These are phyloP conservation scores for Calonectria crousiana DNA, from an alignment of 2,329 filamentous ascomycete genomes.

Conservation along the genomic window DNA sequence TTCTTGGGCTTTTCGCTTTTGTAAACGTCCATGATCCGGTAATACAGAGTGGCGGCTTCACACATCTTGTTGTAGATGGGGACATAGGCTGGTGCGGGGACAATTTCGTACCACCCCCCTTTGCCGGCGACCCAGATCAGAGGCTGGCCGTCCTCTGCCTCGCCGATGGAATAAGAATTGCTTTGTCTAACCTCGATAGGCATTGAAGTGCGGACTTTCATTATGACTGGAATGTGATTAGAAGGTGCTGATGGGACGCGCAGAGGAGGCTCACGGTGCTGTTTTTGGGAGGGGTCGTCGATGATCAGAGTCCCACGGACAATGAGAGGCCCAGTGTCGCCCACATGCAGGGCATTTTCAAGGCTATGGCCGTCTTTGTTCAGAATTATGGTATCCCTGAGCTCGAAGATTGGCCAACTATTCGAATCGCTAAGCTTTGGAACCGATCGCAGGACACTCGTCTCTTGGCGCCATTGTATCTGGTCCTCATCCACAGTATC, in stretches of 20 bases:
- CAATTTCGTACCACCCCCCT: slow-evolving; percentile 77
- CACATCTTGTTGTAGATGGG: slow-evolving; percentile 70
- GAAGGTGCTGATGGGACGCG: neutral
- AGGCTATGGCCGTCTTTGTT: slow-evolving; percentile 64
- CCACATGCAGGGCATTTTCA: slow-evolving; percentile 72
- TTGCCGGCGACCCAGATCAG: slow-evolving; percentile 71
- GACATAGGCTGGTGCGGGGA: slow-evolving; percentile 68
- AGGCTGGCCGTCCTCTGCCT: slow-evolving; percentile 61
- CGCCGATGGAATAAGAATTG: slow-evolving; percentile 65
- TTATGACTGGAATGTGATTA: slow-evolving; percentile 46
- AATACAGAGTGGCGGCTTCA: slow-evolving; percentile 74
- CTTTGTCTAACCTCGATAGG: slow-evolving; percentile 68
- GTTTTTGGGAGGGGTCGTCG: slow-evolving; percentile 54
- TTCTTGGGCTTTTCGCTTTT: slow-evolving; percentile 47
- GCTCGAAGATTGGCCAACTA: slow-evolving; percentile 72
- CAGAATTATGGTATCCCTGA: slow-evolving; percentile 72
- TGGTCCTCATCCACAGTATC: slow-evolving; percentile 56
- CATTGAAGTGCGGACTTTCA: slow-evolving; percentile 45
- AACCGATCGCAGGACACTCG: slow-evolving; percentile 48
- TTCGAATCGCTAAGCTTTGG: slow-evolving; percentile 51
- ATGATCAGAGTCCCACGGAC: slow-evolving; percentile 71
- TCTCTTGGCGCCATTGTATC: slow-evolving; percentile 50
- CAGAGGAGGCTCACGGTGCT: slow-evolving; percentile 50
- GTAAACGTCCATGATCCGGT: slow-evolving; percentile 71
- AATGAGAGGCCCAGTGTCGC: slow-evolving; percentile 69